Base-by-base conservation (phyloP, 2,329 filamentous ascomycete genomes). In the Acarospora socialis region DNA sequence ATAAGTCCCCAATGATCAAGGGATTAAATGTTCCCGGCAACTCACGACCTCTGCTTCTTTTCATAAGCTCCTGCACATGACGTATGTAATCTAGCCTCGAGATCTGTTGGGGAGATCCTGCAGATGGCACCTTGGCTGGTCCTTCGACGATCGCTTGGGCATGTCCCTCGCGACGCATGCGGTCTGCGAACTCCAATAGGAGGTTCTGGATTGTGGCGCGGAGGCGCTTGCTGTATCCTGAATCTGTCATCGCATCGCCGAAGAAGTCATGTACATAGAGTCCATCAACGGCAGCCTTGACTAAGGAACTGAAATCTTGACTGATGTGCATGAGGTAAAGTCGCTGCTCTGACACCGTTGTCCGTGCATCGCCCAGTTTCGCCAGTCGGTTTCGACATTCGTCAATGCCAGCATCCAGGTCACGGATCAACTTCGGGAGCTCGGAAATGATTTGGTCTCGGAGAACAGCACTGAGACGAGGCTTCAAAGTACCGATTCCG, bases 1-100 rank as follows among this genome's bases (percentile, higher is more conserved):
- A 80, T 0, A 81, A 47, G 14, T 76, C 65, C 0, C 56, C 54
- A 0, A 79, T 60, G 7, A 78, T 53, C 32, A 70, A 46, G 0
- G 73, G 65, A 37, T 74, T 74, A 48, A 72, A 77, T 0, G 58
- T 69, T 0, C 73, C 70, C 0, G 70, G 68, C 0, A 80, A 50
- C 44, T 80, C 75, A 4, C 63, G 52, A 1, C 63, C 66, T 16
- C 70, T 56, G 4, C 50, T 61, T 21, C 53, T 53, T 15, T 48
- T 40, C 30, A 70, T 49, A 3, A 59, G 49, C 0, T 47, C 37
- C 23, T 52, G 33, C 3, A 65, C 56, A 39, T 61, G 54, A 0
- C 47, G 25, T 3, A 69, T 47, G 25, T 56, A 63, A 5, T 58
- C 46, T 7, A 47, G 35, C 25, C 56, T 52, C 0, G 47, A 19